Evolutionary conservation across 2,329 filamentous ascomycete genomes (phyloP).

Genomic region (Ophiostoma sp.): DNA sequence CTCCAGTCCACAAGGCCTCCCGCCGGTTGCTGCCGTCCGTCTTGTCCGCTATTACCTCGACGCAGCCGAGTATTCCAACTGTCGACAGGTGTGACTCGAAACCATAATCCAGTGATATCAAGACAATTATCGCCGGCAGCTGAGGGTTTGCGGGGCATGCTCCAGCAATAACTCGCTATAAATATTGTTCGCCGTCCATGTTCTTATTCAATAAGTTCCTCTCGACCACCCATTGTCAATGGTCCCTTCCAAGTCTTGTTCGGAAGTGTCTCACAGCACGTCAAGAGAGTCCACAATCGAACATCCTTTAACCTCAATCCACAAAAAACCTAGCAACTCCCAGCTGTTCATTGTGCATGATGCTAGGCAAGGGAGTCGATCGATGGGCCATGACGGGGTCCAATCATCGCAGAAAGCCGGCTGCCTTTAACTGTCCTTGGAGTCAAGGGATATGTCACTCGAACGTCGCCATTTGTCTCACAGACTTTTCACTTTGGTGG

Average conservation of each 20-base stretch:
- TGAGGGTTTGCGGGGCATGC: not conserved
- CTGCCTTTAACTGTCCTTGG: not conserved
- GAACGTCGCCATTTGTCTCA: constrained; percentile 9
- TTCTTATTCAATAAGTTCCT: too few relatives aligned
- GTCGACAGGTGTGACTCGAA: not conserved
- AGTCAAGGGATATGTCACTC: constrained; percentile 5
- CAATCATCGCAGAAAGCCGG: not conserved
- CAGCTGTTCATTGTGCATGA: not conserved
- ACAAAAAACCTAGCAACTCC: not conserved
- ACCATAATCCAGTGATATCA: not conserved
- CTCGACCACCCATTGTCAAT: not conserved
- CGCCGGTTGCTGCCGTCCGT: not conserved
- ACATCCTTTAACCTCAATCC: not conserved
- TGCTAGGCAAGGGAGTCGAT: not conserved
- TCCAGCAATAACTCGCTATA: not conserved
- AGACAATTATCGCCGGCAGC: not conserved
- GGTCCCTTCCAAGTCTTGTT: not conserved
- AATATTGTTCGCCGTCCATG: not conserved
- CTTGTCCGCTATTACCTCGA: not conserved
- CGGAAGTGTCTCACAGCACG: constrained; percentile 1
- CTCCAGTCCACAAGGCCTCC: not conserved
- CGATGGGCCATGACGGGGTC: not conserved
- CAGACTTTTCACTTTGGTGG: not conserved
- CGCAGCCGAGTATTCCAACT: not conserved
- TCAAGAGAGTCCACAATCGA: not conserved